A percentile compares a stretch with the other conserved stretches of the same genome.
Evolutionary conservation across 2,329 filamentous ascomycete genomes (phyloP).

Genomic region (Cladosporium oxysporum): DNA sequence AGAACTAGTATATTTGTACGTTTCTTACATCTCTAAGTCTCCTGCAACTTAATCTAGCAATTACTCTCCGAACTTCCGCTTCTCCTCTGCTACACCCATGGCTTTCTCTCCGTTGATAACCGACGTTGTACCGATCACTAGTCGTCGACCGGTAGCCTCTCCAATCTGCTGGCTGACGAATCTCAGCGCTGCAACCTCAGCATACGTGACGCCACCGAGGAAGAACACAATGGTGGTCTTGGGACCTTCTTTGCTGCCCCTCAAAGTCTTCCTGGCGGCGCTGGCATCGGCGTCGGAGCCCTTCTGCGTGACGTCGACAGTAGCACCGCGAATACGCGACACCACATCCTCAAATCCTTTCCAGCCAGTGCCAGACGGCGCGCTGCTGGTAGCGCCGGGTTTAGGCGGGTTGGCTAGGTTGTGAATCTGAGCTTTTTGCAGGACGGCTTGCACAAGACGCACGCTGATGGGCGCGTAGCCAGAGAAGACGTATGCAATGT

Average conservation of each 20-base stretch:
- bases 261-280: conserved; percentile 73
- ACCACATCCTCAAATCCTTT: conserved; percentile 90
- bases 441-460: conserved; percentile 84
- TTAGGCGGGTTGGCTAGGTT: conserved; percentile 49
- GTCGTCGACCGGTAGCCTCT: conserved; percentile 68
- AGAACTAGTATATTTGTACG: not conserved
- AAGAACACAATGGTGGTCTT: conserved; percentile 97
- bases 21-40: not conserved
- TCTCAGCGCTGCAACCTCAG: conserved; percentile 89
- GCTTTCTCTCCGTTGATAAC: conserved; percentile 87
- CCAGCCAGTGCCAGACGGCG: conserved; percentile 70
- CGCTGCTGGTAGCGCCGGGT: conserved; percentile 43
- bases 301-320: conserved; percentile 89
- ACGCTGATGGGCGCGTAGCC: conserved; percentile 93
- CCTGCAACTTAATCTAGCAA: not conserved
- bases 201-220: conserved; percentile 93
- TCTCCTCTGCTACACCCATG: conserved; percentile 65
- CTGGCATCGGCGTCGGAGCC: conserved; percentile 91
- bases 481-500: conserved; percentile 96
- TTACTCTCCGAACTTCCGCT: conserved; percentile 31
- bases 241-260: conserved; percentile 59
- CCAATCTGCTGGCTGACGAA: conserved; percentile 77
- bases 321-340: conserved; percentile 82
- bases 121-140: conserved; percentile 90
- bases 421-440: conserved; percentile 85